Percentiles rank a stretch among this genome's conserved stretches.
These are phyloP conservation scores for Beauveria australis DNA, from an alignment of 2,329 filamentous ascomycete species.

Conservation along the genomic window DNA sequence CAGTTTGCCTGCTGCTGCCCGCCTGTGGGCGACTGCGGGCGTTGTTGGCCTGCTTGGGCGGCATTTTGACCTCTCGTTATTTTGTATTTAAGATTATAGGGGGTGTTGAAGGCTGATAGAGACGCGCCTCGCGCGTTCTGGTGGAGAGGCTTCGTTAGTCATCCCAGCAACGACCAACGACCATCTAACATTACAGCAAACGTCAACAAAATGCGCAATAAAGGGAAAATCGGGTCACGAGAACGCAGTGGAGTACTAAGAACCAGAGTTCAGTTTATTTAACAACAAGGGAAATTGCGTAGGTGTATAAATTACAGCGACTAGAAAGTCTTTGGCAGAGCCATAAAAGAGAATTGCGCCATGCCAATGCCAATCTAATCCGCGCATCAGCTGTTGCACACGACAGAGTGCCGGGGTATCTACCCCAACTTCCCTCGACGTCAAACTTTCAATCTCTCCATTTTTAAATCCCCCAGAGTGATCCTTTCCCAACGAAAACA, in stretches of 20 bases:
- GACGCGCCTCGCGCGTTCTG: neutral
- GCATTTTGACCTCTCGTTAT: slow-evolving; percentile 25
- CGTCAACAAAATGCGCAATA: neutral
- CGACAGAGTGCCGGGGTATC: slow-evolving; percentile 29
- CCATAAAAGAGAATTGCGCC: slow-evolving; percentile 36
- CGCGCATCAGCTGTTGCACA: slow-evolving; percentile 35
- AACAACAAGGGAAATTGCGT: slow-evolving; percentile 44
- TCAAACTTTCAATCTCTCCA: slow-evolving; percentile 39
- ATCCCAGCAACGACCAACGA: neutral
- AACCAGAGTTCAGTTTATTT: slow-evolving; percentile 13
- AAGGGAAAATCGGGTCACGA: neutral
- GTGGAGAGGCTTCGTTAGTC: slow-evolving; percentile 8
- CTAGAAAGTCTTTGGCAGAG: slow-evolving; percentile 38
- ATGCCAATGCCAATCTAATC: slow-evolving; percentile 42
- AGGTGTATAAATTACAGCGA: slow-evolving; percentile 58
- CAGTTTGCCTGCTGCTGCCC: slow-evolving; percentile 17
- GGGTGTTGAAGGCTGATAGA: neutral
- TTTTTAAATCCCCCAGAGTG: slow-evolving; percentile 26
- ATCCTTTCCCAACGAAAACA: slow-evolving; percentile 21
- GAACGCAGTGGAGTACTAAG: slow-evolving; percentile 27
- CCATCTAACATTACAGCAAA: neutral
- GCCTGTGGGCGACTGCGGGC: slow-evolving; percentile 29
- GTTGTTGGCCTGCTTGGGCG: slow-evolving; percentile 31
- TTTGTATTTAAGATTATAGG: neutral
- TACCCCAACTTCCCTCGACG: slow-evolving; percentile 33